Base-by-base conservation (phyloP, 129 eudicot species). In the Flaveria ramosissima region DNA sequence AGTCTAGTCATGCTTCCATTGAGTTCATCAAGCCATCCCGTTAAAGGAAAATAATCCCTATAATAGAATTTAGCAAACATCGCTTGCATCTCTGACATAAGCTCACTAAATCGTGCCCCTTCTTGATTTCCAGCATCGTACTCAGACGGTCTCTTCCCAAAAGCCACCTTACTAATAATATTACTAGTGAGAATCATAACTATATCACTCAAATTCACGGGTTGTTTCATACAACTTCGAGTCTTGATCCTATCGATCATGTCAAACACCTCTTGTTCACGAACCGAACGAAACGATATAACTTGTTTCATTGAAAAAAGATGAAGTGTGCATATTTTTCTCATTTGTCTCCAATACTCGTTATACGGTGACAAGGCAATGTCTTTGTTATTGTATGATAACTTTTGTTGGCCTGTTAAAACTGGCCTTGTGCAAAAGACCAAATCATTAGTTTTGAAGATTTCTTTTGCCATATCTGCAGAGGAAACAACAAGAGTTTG, bases 21-120 rank as follows among this genome's bases (percentile, higher is more conserved):
- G 20, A 82, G 68, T 42, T 57, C 71, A 75, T 85, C 89, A 32
- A 85, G 69, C 89, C 86, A 82, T 2, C 85, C 81, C 83, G 55
- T 75, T 9, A 84, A 21, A 55, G 87, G 87, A 71, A 84, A 75
- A 61, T 75, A 41, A 53, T 84, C 87, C 23, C 75, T 74, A 30
- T 79, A 75, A 65, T 70, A 84, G 6, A 84, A 75, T 6, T 32
- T 51, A 10, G 14, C 79, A 42, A 76, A 19, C 65, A 48, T 41
- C 17, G 32, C 76, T 57, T 84, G 87, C 12, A 47, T 27, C 16
- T 80, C 68, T 17, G 32, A 56, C 27, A 80, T 15, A 30, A 80
- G 79, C 41, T 50, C 75, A 26, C 48, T 48, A 8, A 84, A 75
- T 36, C 77, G 61, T 12, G 39, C 11, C n/a, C 45, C 66, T 14